These are phyloP conservation scores for Lachancea thermotolerans DNA, from an alignment of 805 yeast genomes.

Conservation along the genomic window DNA sequence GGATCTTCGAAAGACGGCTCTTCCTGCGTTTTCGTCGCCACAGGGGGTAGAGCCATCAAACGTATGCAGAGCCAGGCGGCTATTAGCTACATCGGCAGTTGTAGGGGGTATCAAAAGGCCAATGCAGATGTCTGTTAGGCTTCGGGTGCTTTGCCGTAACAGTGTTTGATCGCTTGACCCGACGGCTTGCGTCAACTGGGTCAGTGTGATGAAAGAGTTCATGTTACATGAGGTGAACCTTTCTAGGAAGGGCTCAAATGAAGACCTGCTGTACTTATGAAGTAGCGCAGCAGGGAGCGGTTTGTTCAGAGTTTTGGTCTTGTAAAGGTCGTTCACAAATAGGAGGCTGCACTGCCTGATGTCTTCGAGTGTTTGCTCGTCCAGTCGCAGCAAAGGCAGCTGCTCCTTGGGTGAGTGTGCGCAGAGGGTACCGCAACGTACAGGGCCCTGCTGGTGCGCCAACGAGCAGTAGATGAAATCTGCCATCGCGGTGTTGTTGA, in stretches of 20 bases:
- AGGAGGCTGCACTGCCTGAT: slow-evolving; percentile 20
- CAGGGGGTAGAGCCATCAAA: background rate
- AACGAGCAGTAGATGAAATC: background rate
- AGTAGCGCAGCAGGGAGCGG: slow-evolving; percentile 14
- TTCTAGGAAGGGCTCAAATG: slow-evolving; percentile 11
- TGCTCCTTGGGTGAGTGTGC: background rate
- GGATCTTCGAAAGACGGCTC: background rate
- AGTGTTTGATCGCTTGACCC: background rate
- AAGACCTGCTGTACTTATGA: slow-evolving; percentile 19
- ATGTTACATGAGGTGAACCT: slow-evolving; percentile 13
- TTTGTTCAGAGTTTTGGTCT: slow-evolving; percentile 6
- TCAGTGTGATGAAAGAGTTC: slow-evolving; percentile 15
- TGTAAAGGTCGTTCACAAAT: slow-evolving; percentile 17
- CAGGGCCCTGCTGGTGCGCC: background rate
- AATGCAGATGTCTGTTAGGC: background rate
- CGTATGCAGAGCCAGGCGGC: background rate
- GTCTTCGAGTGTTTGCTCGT: slow-evolving; percentile 10
- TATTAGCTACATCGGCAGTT: background rate
- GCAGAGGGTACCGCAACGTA: background rate
- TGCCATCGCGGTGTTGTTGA: slow-evolving; percentile 22
- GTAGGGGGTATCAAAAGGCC: background rate
- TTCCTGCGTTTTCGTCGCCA: background rate
- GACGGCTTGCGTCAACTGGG: slow-evolving; percentile 12
- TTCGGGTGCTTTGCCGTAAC: background rate
- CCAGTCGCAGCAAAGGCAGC: slow-evolving; percentile 3